Evolutionary conservation across 805 yeast genomes (phyloP).

Genomic region (Ogataea nonfermentans): DNA sequence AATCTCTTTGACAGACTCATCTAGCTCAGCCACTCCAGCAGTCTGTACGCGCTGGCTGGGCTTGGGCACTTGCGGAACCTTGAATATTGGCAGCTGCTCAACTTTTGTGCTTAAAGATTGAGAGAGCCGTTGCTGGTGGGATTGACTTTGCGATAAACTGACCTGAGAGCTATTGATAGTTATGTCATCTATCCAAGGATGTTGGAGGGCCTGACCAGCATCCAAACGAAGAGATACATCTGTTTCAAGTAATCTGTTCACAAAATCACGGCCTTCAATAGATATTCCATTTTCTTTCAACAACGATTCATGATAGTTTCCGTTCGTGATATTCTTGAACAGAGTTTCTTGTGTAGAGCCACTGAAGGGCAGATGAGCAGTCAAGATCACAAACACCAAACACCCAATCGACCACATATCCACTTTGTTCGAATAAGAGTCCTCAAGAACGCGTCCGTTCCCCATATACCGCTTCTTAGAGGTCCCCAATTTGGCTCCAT

Average conservation of each 20-base stretch:
- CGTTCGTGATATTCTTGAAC: conserved; percentile 70
- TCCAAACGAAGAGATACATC: conserved; percentile 71
- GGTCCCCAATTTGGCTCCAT: conserved; percentile 35
- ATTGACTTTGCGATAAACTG: conserved; percentile 68
- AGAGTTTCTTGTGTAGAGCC: conserved; percentile 88
- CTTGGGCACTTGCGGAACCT: conserved; percentile 25
- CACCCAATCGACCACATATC: conserved; percentile 99
- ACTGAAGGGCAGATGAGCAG: conserved; percentile 93
- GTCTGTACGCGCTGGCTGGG: conserved; percentile 23
- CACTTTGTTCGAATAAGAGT: conserved; percentile 75
- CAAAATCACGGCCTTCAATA: conserved; percentile 66
- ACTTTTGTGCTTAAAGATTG: conserved; percentile 13
- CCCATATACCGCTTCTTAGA: conserved; percentile 31
- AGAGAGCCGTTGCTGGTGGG: conserved; percentile 54
- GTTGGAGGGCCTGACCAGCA: conserved; percentile 72
- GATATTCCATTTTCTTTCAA: conserved; percentile 61
- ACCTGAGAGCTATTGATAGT: conserved; percentile 37
- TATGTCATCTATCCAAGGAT: conserved; percentile 69
- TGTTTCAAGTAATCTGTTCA: conserved; percentile 67
- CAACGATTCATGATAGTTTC: conserved; percentile 77
- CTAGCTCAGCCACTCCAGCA: conserved; percentile 11
- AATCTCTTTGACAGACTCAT: conserved; percentile 1
- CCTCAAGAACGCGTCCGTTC: conserved; percentile 33
- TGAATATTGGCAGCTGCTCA: conserved; percentile 16
- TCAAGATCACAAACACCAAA: conserved; percentile 82